Base-by-base conservation (phyloP, 2,329 filamentous ascomycete genomes). In the Fonsecaea pedrosoi region DNA sequence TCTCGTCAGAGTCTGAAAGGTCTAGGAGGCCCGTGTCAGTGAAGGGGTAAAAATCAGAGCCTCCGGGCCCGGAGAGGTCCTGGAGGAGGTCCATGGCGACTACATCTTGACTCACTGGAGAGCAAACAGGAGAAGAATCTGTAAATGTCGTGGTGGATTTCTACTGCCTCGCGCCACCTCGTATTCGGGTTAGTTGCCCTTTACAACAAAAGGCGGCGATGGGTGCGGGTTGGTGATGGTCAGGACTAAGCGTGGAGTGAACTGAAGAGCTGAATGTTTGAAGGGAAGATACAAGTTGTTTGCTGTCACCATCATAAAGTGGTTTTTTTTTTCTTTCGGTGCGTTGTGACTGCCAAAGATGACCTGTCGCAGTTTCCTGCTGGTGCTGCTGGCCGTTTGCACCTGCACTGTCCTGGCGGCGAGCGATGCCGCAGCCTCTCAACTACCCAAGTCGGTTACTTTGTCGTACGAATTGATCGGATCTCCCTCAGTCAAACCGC, bases 381-480 rank as follows among this genome's bases (percentile, higher is more conserved):
- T 64, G 64, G 40, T 64, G 62, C 63, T 71, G 12, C 53, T 68
- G 9, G 50, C 60, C 21, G 30, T 45, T 45, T 61, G n/a, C 37
- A 15, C 48, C n/a, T 68, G 53, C 25, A 32, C 60, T 38, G 53
- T 63, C 42, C 40, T 59, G 5, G 60, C 67, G 25, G 61, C 58
- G n/a, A 60, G 21, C 12, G 69, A 66, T 54, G 54, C 63, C n/a
- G 54, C 54, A 18, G 60, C 54, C 18, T 55, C 61, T 55, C 68
- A 69, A 37, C 62, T 67, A 25, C 67, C 71, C 18, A 70, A 70
- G 40, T 71, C 71, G 9, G 54, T 72, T 54, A 71, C 69, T 15
- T 65, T 73, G 18, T 72, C 70, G 45, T 73, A 73, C 54, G 67
- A 72, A 65, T 38, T 70, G 50, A 62, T 73, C 45, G 69, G 65